Percentiles rank a stretch among this genome's conserved stretches.
Evolutionary conservation across 2,329 filamentous ascomycete species (phyloP).

Genomic region (Sclerotinia minor): DNA sequence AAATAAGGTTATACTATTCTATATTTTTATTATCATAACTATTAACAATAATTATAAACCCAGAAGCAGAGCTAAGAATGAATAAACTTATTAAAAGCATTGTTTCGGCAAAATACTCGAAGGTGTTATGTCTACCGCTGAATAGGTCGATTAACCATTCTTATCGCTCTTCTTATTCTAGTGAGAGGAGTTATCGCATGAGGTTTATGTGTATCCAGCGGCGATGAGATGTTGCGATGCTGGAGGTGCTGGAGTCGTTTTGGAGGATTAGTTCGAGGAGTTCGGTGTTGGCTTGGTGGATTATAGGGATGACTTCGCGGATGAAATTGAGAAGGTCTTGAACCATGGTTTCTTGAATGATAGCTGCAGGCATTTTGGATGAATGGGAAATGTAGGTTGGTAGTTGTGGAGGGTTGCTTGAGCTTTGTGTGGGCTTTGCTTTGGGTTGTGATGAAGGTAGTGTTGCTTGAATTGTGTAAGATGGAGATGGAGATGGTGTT

Average conservation of each 20-base stretch:
- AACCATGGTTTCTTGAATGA: neutral
- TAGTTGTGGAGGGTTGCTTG: neutral
- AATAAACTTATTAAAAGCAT: neutral
- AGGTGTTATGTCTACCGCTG: neutral
- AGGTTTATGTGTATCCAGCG: constrained; percentile 9
- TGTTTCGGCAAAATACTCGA: neutral
- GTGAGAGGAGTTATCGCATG: neutral
- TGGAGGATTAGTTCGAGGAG: neutral
- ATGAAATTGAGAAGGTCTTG: constrained; percentile 11
- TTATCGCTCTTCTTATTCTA: neutral
- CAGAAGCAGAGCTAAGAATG: neutral
- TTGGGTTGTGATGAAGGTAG: neutral
- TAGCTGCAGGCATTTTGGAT: neutral
- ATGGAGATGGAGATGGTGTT: neutral
- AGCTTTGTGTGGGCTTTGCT: neutral
- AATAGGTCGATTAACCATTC: neutral
- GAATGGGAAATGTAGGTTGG: no score
- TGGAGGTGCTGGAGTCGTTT: neutral
- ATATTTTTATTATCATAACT: neutral
- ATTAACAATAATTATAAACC: neutral
- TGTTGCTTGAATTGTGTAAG: neutral
- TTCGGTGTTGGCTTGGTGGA: neutral
- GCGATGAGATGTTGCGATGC: neutral
- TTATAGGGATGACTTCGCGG: neutral
- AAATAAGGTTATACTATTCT: neutral